Conservation (phyloP, 306 rosid genomes). For the Inga oerstediana region DNA sequence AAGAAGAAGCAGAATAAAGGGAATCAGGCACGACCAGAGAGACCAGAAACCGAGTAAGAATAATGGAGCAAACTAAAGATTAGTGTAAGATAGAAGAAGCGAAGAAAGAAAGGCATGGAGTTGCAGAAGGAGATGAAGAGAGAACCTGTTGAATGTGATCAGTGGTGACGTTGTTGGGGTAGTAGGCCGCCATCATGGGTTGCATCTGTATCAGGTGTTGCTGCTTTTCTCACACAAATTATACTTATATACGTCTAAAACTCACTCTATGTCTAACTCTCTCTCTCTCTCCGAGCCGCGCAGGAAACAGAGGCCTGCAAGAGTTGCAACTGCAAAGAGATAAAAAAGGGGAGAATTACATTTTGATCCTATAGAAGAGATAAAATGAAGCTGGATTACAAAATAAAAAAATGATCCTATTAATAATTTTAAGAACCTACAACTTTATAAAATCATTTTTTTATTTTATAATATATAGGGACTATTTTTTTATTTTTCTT, state of each 20-base stretch:
- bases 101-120: background rate
- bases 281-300: conserved; percentile 24
- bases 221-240: conserved; percentile 59
- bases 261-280: background rate
- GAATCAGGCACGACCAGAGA: background rate
- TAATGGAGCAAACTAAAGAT: background rate
- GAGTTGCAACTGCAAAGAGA: conserved; percentile 40
- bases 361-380: too few species aligned
- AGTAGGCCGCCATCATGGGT: conserved; percentile 99
- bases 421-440: too few species aligned
- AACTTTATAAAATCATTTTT: too few species aligned
- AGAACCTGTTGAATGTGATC: conserved; percentile 99
- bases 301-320: conserved; percentile 22
- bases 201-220: conserved; percentile 99
- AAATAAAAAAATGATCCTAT: too few species aligned
- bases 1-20: conserved; percentile 23
- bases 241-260: background rate
- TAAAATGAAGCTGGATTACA: too few species aligned
- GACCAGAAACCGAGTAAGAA: background rate
- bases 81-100: background rate
- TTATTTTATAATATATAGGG: too few species aligned
- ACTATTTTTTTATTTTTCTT: too few species aligned
- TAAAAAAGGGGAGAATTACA: too few species aligned
- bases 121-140: background rate
- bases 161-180: conserved; percentile 95